These are phyloP conservation scores for Wickerhamiella galacta DNA, from an alignment of 805 yeast species.

Conservation along the genomic window DNA sequence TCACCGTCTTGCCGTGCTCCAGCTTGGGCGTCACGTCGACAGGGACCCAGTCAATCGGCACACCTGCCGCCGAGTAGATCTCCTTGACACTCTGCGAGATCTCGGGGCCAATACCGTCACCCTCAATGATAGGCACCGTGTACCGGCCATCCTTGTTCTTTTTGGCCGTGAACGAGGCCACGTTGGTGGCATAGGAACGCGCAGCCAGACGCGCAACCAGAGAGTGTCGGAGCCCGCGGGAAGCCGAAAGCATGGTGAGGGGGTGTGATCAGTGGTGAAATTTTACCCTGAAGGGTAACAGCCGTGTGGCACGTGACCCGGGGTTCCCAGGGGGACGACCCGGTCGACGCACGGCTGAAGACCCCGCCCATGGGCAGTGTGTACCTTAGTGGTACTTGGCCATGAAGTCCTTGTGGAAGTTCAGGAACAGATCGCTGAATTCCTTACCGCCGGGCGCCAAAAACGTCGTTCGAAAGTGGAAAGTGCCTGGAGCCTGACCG, in stretches of 20 bases:
- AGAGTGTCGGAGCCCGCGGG: not conserved
- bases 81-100: slow-evolving; percentile 87
- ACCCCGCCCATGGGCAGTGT: too few relatives aligned
- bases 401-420: slow-evolving; percentile 64
- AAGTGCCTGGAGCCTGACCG: slow-evolving; percentile 80
- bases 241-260: slow-evolving; percentile 1
- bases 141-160: slow-evolving; percentile 48
- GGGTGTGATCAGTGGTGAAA: too few relatives aligned
- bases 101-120: slow-evolving; percentile 96
- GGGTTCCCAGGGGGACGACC: too few relatives aligned
- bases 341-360: too few relatives aligned
- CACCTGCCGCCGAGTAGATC: slow-evolving; percentile 84
- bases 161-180: slow-evolving; percentile 27
- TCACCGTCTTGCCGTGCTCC: slow-evolving; percentile 81
- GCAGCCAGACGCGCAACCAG: slow-evolving; percentile 3
- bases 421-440: slow-evolving; percentile 66
- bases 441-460: slow-evolving; percentile 78
- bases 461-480: slow-evolving; percentile 90
- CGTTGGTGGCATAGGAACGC: slow-evolving; percentile 20
- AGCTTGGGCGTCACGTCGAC: slow-evolving; percentile 91
- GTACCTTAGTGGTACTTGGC: slow-evolving; percentile 29
- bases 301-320: too few relatives aligned
- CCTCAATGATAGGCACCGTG: slow-evolving; percentile 91
- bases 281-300: too few relatives aligned
- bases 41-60: slow-evolving; percentile 93